phyloP scores from a whole-genome alignment of 768 basidiomycete species.

The Collybiopsis confluens region DNA sequence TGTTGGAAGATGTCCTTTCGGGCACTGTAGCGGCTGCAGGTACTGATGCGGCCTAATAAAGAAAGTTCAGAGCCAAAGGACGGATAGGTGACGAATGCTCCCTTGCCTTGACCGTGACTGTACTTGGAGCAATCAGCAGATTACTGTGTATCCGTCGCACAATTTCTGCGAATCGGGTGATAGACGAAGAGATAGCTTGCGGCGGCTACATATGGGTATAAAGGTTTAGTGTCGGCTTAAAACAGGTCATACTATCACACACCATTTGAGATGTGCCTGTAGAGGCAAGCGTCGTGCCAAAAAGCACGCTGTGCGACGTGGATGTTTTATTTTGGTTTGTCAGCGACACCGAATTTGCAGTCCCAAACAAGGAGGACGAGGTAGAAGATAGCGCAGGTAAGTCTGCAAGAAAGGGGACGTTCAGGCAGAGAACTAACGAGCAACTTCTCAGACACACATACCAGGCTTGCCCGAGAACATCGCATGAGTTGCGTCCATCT shows the following conservation, averaged over 20 bases:
- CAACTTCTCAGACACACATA: not conserved
- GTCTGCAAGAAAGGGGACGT: slow-evolving; percentile 6
- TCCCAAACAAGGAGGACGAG: slow-evolving; percentile 23
- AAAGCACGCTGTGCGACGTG: slow-evolving; percentile 40
- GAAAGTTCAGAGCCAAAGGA: no score
- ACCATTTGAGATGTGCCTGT: not conserved
- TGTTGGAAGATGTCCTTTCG: no score
- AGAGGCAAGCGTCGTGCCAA: slow-evolving; percentile 29
- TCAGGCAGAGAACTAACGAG: not conserved
- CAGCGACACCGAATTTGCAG: slow-evolving; percentile 11
- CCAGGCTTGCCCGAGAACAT: not conserved
- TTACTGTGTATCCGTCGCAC: slow-evolving; percentile 65
- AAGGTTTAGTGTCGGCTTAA: not conserved
- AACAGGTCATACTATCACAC: not conserved
- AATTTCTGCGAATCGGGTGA: slow-evolving; percentile 43
- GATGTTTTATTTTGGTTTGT: slow-evolving; percentile 11
- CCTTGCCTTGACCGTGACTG: not conserved
- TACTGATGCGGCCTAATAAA: no score
- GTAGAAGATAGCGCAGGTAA: not conserved
- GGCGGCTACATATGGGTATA: not conserved
- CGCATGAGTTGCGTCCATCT: not conserved
- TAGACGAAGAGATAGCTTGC: not conserved
- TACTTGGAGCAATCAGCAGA: slow-evolving; percentile 51
- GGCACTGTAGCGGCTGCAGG: no score
- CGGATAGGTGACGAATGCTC: not conserved